These are phyloP conservation scores for Sporisorium sorghi DNA, from an alignment of 1,284 basidiomycete genomes.

Conservation along the genomic window DNA sequence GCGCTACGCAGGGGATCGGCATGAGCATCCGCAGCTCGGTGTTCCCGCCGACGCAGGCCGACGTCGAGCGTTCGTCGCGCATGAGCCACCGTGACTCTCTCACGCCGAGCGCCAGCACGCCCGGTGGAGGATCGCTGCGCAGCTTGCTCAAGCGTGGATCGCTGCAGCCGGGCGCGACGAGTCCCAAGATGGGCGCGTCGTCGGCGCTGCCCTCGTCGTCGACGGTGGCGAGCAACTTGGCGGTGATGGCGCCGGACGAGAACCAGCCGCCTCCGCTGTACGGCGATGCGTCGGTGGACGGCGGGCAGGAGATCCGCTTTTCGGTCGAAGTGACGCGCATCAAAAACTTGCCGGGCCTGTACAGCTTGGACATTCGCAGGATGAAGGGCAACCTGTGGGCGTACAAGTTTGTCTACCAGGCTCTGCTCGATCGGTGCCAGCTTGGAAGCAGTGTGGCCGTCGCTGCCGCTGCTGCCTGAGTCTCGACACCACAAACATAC, in stretches of 20 bases:
- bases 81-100: conserved; percentile 35
- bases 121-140: conserved; percentile 46
- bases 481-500: background rate
- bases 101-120: conserved; percentile 37
- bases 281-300: conserved; percentile 61
- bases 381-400: conserved; percentile 67
- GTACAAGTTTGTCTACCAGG: conserved; percentile 68
- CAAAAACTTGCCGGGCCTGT: conserved; percentile 64
- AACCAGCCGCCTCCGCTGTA: conserved; percentile 61
- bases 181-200: conserved; percentile 15
- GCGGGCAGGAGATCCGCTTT: conserved; percentile 67
- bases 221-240: conserved; percentile 21
- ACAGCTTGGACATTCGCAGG: conserved; percentile 66
- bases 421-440: conserved; percentile 57
- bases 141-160: conserved; percentile 59
- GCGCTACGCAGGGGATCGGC: conserved; percentile 60
- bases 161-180: conserved; percentile 30
- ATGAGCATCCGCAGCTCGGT: conserved; percentile 62
- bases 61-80: conserved; percentile 56
- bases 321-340: conserved; percentile 67
- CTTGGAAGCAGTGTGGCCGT: conserved; percentile 22
- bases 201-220: conserved; percentile 17
- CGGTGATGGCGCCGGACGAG: conserved; percentile 38
- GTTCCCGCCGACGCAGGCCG: conserved; percentile 62
- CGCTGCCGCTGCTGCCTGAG: conserved; percentile 1